Base-by-base conservation (phyloP, 2,329 filamentous ascomycete species). In the Venturiaceae sp. region DNA sequence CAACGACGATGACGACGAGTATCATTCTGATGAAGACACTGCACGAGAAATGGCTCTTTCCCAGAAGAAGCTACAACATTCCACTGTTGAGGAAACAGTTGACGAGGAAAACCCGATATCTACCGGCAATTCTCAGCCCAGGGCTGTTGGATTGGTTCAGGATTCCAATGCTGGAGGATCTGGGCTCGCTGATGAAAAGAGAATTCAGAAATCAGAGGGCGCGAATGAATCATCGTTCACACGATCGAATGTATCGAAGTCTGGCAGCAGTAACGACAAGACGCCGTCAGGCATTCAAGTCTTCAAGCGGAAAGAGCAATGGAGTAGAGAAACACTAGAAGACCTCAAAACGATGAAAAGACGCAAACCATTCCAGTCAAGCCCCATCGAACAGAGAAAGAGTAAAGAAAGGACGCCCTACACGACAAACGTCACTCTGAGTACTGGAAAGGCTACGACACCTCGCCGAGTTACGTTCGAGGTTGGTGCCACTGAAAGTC, bases 21-120 rank as follows among this genome's bases (percentile, higher is more conserved):
- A 74, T 60, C 66, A 68, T 36, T 76, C 72, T 14, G 74, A 76
- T 59, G 76, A 78, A 58, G 71, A 76, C 19, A 33, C 30, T 4
- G 55, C 55, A 16, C 50, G 39, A 44, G 39, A 57, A 44, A 2
- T 36, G 23, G 36, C 39, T 21, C 23, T 57, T 5, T 52, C 55
- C 23, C 41, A 50, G 44, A 39, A 50, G 9, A 13, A n/a, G 13
- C 13, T 23, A 28, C 36, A 30, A 11, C 54, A 44, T 21, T 7
- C 67, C 67, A 33, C 26, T 36, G 66, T 67, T n/a, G 64, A 71
- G 23, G 63, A 68, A 30, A 65, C 66, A 4, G 57, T 69, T 19
- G 54, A 56, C 21, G 14, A 21, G 21, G 54, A 41, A 8, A 13
- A 26, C 19, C 30, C 30, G 36, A 11, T 39, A 33, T 23, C 13